Evolutionary conservation across 2,329 filamentous ascomycete species (phyloP).

Genomic region (Stagonosporopsis cucurbitacearum): DNA sequence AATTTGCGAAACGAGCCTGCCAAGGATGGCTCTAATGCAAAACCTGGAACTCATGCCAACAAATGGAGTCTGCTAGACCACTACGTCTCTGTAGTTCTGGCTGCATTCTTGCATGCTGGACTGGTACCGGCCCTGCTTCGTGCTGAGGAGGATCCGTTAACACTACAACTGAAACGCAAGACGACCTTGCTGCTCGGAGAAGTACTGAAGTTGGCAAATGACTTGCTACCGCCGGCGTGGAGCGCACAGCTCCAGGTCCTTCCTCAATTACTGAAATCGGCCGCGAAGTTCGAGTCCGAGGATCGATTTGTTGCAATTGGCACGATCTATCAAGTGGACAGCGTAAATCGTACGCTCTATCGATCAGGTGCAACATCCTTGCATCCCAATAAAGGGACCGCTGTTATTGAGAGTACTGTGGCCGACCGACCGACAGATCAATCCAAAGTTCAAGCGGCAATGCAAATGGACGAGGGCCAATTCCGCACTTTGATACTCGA

Average conservation of each 20-base stretch:
- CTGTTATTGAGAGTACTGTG: constrained; percentile 25
- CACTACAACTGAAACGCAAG: constrained; percentile 78
- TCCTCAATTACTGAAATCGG: constrained; percentile 81
- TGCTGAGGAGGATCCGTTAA: constrained; percentile 72
- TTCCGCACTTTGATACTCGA: constrained; percentile 72
- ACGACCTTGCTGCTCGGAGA: constrained; percentile 90
- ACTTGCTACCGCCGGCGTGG: constrained; percentile 80
- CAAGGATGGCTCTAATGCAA: constrained; percentile 62
- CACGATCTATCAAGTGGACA: constrained; percentile 97
- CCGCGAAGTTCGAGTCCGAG: constrained; percentile 73
- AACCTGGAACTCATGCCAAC: constrained; percentile 68
- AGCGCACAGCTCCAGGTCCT: constrained; percentile 86
- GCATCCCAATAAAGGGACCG: constrained; percentile 39
- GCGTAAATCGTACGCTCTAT: constrained; percentile 91
- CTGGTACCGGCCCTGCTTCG: constrained; percentile 62
- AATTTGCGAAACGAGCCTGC: constrained; percentile 72
- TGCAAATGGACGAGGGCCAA: constrained; percentile 68
- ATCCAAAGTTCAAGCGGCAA: constrained; percentile 62
- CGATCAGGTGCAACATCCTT: constrained; percentile 66
- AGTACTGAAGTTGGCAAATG: constrained; percentile 85
- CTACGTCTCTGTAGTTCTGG: constrained; percentile 87
- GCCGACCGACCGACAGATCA: constrained; percentile 51
- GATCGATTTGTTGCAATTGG: constrained; percentile 81
- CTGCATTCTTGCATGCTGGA: constrained; percentile 82
- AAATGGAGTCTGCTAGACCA: constrained; percentile 86